These are phyloP conservation scores for Monosporascus sp. DNA, from an alignment of 2,329 filamentous ascomycete genomes.

Conservation along the genomic window DNA sequence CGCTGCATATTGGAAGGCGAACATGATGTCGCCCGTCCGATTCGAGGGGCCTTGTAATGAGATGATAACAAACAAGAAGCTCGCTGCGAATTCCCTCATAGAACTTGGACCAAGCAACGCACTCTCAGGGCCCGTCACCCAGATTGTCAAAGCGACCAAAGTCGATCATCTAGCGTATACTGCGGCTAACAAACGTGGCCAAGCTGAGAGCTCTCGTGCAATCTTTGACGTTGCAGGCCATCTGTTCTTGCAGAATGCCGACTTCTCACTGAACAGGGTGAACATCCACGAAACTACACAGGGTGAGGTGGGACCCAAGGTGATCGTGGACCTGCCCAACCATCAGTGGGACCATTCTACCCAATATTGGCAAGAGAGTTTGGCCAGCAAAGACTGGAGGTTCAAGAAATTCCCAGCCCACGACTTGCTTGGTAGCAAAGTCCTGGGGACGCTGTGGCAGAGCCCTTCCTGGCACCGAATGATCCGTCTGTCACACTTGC, in stretches of 20 bases:
- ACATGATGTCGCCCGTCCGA: slow-evolving; percentile 17
- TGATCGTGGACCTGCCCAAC: slow-evolving; percentile 12
- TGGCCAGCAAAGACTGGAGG: slow-evolving; percentile 7
- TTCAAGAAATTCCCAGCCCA: slow-evolving; percentile 3
- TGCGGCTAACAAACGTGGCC: slow-evolving; percentile 6
- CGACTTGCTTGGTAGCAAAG: slow-evolving; percentile 6
- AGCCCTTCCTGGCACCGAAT: slow-evolving; percentile 3
- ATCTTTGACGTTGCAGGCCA: slow-evolving; percentile 9
- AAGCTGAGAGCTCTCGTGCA: background rate
- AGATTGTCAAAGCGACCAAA: slow-evolving; percentile 9
- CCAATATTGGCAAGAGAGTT: slow-evolving; percentile 8
- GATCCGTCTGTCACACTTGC: slow-evolving; percentile 5
- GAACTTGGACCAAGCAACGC: slow-evolving; percentile 12
- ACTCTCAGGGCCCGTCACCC: slow-evolving; percentile 9
- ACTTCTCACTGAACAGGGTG: slow-evolving; percentile 7
- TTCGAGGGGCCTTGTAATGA: background rate
- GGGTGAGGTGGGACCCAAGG: background rate
- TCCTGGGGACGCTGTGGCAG: slow-evolving; percentile 1
- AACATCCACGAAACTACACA: background rate
- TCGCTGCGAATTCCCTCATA: slow-evolving; percentile 9
- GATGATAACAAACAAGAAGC: too few species aligned
- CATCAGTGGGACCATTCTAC: slow-evolving; percentile 11
- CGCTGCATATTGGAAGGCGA: slow-evolving; percentile 16
- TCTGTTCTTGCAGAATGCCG: slow-evolving; percentile 8
- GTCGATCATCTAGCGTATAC: slow-evolving; percentile 1